Conservation (phyloP, 805 yeast genomes). For the Saccharomyces jurei region DNA sequence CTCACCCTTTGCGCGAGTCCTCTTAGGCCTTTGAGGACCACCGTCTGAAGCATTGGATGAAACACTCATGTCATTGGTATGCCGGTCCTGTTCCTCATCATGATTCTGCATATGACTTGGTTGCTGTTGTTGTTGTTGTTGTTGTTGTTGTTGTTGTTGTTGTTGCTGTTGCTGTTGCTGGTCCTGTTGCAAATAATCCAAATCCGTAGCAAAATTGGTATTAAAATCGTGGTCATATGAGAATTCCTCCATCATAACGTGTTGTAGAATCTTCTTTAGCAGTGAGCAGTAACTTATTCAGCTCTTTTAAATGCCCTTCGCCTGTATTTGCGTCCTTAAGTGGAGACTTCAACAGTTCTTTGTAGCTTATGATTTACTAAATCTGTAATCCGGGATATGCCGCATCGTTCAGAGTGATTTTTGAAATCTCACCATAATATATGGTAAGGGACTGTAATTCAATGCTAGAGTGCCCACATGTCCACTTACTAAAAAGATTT, state of each 20-base stretch:
- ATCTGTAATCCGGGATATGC: background rate
- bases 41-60: background rate
- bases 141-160: background rate
- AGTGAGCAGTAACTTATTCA: background rate
- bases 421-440: background rate
- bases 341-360: background rate
- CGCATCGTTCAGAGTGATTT: background rate
- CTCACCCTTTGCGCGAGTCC: conserved; percentile 75
- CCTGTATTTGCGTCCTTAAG: background rate
- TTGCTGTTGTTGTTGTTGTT: background rate
- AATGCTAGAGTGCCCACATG: background rate
- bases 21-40: conserved; percentile 30
- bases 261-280: background rate
- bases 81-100: background rate
- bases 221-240: background rate
- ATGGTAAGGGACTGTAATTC: background rate
- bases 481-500: background rate
- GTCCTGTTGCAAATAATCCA: background rate
- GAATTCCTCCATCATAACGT: background rate
- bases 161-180: background rate
- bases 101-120: background rate
- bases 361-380: background rate
- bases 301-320: background rate
- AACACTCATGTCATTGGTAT: background rate
- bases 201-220: background rate